A percentile compares a stretch with the other conserved stretches of the same genome.
phyloP scores from a whole-genome alignment of 225 moss, liverwort and hornwort genomes.

The Sphagnum tenellum region DNA sequence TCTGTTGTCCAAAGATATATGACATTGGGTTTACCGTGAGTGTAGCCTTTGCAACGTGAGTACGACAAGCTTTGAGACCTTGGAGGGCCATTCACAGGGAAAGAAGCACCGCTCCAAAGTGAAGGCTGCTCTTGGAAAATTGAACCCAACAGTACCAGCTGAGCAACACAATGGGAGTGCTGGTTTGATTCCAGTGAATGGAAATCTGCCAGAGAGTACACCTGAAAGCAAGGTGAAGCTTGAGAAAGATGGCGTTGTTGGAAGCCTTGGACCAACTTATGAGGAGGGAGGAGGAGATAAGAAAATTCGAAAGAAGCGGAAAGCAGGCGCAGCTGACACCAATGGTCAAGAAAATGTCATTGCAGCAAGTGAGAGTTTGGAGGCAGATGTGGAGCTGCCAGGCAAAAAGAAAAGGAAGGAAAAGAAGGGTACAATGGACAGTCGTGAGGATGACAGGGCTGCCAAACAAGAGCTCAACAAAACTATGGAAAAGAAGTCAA shows the following conservation, averaged over 20 bases:
- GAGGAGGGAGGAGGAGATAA: slow-evolving; percentile 2
- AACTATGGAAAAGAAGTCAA: not conserved
- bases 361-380: not conserved
- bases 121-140: slow-evolving; percentile 43
- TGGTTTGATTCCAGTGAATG: slow-evolving; percentile 5
- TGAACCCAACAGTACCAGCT: slow-evolving; percentile 7
- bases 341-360: not conserved
- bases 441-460: not conserved
- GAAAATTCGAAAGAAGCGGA: slow-evolving; percentile 26
- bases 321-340: slow-evolving; percentile 11
- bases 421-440: slow-evolving; percentile 2
- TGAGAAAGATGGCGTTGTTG: slow-evolving; percentile 8
- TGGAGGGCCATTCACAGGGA: slow-evolving; percentile 73
- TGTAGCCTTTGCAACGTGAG: slow-evolving; percentile 77
- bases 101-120: slow-evolving; percentile 76
- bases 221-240: slow-evolving; percentile 5
- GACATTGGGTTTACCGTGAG: not conserved
- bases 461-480: not conserved
- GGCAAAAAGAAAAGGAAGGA: slow-evolving; percentile 8
- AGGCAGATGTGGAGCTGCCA: not conserved
- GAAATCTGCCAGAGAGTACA: slow-evolving; percentile 2
- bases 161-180: slow-evolving; percentile 1
- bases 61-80: slow-evolving; percentile 73
- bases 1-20: not conserved
- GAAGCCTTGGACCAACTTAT: slow-evolving; percentile 1